Conservation (phyloP, 306 rosid species). For the Urtica urens region DNA sequence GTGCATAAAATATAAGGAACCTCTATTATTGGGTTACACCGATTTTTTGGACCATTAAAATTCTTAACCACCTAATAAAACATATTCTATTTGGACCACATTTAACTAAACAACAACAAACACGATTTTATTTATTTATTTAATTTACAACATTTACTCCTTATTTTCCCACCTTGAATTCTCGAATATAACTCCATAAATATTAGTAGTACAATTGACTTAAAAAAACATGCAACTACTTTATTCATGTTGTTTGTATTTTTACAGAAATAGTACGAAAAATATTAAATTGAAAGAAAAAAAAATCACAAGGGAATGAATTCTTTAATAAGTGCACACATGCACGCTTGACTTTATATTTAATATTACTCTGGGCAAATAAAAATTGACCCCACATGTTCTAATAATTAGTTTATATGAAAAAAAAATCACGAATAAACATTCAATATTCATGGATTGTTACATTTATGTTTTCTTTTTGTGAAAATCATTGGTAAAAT, state of each 20-base stretch:
- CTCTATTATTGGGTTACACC: constrained; percentile 3
- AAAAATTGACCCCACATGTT: constrained; percentile 2
- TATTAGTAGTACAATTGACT: too few species aligned
- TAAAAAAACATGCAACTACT: not conserved
- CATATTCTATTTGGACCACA: constrained; percentile 12
- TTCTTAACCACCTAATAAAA: constrained; percentile 7
- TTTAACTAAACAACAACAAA: not conserved
- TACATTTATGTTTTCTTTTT: too few species aligned
- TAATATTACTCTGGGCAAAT: not conserved
- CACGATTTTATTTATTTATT: too few species aligned
- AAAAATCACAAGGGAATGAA: not conserved
- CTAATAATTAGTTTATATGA: too few species aligned
- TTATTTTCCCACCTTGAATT: too few species aligned
- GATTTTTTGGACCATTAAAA: constrained; percentile 9
- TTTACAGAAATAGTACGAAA: not conserved
- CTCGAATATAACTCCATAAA: too few species aligned
- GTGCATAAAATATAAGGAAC: constrained; percentile 3
- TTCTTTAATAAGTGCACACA: not conserved
- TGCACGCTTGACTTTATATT: constrained; percentile 1
- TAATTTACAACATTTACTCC: not conserved
- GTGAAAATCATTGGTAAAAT: too few species aligned
- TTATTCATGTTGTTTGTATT: not conserved
- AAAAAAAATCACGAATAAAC: too few species aligned
- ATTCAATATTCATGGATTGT: too few species aligned
- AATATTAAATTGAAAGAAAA: not conserved